Percentiles rank a stretch among this genome's conserved stretches.
Evolutionary conservation across 495 filamentous ascomycete species (phyloP).

Genomic region (Massariosphaeria phaeospora): DNA sequence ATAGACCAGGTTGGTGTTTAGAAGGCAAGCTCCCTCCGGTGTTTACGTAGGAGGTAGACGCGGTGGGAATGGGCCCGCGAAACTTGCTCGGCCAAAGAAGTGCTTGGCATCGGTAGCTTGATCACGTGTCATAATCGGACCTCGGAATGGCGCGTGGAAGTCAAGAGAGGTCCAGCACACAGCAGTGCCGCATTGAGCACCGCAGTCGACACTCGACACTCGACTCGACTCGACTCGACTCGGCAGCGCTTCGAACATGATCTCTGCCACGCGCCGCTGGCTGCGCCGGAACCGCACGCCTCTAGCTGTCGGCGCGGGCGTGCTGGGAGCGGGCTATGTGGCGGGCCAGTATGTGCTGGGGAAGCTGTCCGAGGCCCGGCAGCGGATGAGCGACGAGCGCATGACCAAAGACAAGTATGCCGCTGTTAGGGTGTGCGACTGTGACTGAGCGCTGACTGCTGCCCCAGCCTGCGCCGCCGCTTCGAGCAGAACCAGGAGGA

Average conservation of each 20-base stretch:
- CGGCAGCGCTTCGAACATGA: slow-evolving; percentile 49
- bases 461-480: slow-evolving; percentile 73
- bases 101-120: no score
- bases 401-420: slow-evolving; percentile 92
- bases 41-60: no score
- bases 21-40: no score
- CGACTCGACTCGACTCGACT: not conserved
- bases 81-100: no score
- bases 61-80: no score
- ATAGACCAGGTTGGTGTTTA: no score
- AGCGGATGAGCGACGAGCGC: slow-evolving; percentile 91
- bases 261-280: slow-evolving; percentile 79
- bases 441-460: not conserved
- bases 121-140: no score
- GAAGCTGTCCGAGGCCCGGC: slow-evolving; percentile 85
- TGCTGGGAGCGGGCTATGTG: slow-evolving; percentile 85
- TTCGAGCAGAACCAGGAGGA: slow-evolving; percentile 99
- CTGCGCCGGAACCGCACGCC: slow-evolving; percentile 84
- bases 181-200: no score
- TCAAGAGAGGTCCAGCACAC: no score
- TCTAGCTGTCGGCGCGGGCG: slow-evolving; percentile 78
- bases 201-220: not conserved
- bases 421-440: not conserved
- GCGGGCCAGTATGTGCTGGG: slow-evolving; percentile 85
- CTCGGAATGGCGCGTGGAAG: no score